phyloP scores from a whole-genome alignment of 345 rosid species.

The Linum usitatissimum region DNA sequence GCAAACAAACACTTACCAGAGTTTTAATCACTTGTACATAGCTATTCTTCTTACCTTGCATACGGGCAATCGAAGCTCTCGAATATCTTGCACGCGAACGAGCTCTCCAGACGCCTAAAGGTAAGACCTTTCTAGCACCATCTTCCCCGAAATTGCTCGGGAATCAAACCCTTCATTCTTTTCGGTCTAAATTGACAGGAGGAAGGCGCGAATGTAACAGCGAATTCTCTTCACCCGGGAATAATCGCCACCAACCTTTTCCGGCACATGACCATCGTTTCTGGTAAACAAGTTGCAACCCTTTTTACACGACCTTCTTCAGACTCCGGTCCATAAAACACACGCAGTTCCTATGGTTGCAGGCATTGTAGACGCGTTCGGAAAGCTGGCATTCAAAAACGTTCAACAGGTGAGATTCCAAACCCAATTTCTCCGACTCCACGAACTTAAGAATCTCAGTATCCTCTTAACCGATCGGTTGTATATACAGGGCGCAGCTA shows the following conservation, averaged over 20 bases:
- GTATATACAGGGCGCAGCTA: slow-evolving; percentile 44
- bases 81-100: slow-evolving; percentile 65
- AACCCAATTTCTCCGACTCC: neutral
- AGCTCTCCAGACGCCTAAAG: slow-evolving; percentile 63
- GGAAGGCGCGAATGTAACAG: slow-evolving; percentile 46
- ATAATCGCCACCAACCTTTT: slow-evolving; percentile 49
- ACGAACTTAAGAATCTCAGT: neutral
- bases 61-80: slow-evolving; percentile 6
- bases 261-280: slow-evolving; percentile 34
- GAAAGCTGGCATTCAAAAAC: slow-evolving; percentile 32
- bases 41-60: neutral
- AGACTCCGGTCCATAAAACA: neutral
- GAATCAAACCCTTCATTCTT: neutral
- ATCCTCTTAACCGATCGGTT: neutral
- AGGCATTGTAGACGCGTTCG: slow-evolving; percentile 26
- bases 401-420: slow-evolving; percentile 33
- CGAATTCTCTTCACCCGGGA: slow-evolving; percentile 77
- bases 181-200: slow-evolving; percentile 31
- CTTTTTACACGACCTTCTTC: neutral
- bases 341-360: slow-evolving; percentile 12
- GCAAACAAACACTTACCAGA: neutral
- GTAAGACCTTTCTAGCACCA: slow-evolving; percentile 19
- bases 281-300: slow-evolving; percentile 22
- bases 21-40: neutral
- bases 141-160: neutral